Evolutionary conservation across 1,284 basidiomycete genomes (phyloP).

Genomic region (Xerocomus amazonicus): DNA sequence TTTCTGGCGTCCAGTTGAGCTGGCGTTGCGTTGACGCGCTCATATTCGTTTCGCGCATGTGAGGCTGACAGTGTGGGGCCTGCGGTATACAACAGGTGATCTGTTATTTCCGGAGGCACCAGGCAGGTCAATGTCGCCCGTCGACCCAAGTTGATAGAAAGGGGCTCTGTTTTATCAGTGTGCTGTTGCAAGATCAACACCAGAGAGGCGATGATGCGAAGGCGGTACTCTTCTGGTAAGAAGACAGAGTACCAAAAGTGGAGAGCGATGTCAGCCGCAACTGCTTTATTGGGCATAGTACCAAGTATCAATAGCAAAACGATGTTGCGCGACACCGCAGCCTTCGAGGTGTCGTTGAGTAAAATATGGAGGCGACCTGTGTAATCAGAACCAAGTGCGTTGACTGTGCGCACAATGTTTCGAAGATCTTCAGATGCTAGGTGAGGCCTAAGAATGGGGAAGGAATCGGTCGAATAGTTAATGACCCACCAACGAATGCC

Average conservation of each 20-base stretch:
- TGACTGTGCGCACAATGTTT: slow-evolving; percentile 24
- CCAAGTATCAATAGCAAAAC: slow-evolving; percentile 38
- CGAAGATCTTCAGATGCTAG: slow-evolving; percentile 24
- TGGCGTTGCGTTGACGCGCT: slow-evolving; percentile 24
- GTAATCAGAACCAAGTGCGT: slow-evolving; percentile 22
- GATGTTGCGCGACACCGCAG: slow-evolving; percentile 34
- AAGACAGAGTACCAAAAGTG: slow-evolving; percentile 44
- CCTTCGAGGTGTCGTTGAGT: slow-evolving; percentile 35
- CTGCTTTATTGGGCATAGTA: slow-evolving; percentile 21
- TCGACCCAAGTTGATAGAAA: slow-evolving; percentile 19
- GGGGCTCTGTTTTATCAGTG: slow-evolving; percentile 13
- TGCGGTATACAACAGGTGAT: slow-evolving; percentile 29
- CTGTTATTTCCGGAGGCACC: slow-evolving; percentile 31
- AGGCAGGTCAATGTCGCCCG: slow-evolving; percentile 23
- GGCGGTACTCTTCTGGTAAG: slow-evolving; percentile 33
- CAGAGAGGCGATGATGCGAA: slow-evolving; percentile 19
- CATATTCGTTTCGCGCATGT: slow-evolving; percentile 23
- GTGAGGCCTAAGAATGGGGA: slow-evolving; percentile 1
- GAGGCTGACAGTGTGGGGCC: slow-evolving; percentile 23
- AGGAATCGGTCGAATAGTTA: slow-evolving; percentile 1
- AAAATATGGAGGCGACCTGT: slow-evolving; percentile 26
- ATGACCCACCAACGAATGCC: slow-evolving; percentile 33
- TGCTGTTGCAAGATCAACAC: slow-evolving; percentile 15
- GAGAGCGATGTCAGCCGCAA: slow-evolving; percentile 40
- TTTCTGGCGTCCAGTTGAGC: slow-evolving; percentile 35